Base-by-base conservation (phyloP, 78 protist genomes). In the Dictyostelium capitatum region DNA sequence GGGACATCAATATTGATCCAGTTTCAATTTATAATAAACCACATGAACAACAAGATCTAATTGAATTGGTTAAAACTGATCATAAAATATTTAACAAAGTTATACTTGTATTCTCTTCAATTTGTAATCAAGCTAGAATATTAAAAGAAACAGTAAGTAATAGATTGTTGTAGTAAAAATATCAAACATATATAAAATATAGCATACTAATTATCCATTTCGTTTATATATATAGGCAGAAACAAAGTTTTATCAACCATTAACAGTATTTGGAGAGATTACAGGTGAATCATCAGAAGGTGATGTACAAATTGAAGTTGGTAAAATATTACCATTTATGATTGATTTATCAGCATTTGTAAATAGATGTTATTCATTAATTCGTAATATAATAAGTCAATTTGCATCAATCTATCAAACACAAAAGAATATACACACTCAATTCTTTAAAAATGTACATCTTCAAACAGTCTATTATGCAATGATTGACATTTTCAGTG, bases 271-370 rank as follows among this genome's bases (percentile, higher is more conserved):
- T 79, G 85, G 89, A 28, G 83, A 74, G 28, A 51, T 78, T 32
- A 82, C 85, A 43, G 94, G 84, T 81, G 94, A 89, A 62, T 62
- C 96, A 32, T 57, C 79, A 14, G 92, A 72, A 25, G 91, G 81
- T 43, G 97, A 96, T n/a, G 97, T 77, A 20, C 97, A 96, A 75
- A 54, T 89, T 23, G 82, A 62, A 70, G 64, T 93, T 53, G 96
- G 82, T 32, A 80, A 82, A 46, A 10, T 92, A 20, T 25, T 96
- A 72, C 97, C 96, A 50, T 69, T 96, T 67, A 92, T 96, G 82
- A 74, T 56, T 43, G 89, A 80, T 48, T 64, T 91, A 50, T 81
- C 87, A 17, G 80, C 57, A 15, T 79, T 89, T 59, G 89, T 96
- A 37, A 69, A 67, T 77, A 84, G 97, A 41, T 47, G 80, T 46